Conservation (phyloP, 352 stramenopile genomes). For the Globisporangium heterothallicum region DNA sequence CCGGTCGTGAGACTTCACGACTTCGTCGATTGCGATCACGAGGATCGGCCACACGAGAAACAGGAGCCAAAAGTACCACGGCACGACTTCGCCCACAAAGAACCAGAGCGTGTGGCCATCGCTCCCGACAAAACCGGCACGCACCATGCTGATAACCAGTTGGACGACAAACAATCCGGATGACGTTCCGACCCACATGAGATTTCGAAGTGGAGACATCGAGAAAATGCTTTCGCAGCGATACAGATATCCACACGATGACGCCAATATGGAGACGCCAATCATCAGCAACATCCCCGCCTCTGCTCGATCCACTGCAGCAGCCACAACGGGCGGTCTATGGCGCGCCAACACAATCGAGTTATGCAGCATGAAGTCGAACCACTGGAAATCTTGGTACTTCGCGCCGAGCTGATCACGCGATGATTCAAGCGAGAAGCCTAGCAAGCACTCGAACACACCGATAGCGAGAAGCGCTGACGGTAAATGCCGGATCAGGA, state of each 20-base stretch:
- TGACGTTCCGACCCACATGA: conserved; percentile 47
- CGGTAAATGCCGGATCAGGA: conserved; percentile 64
- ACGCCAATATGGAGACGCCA: conserved; percentile 59
- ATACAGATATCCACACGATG: conserved; percentile 70
- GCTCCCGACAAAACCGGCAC: conserved; percentile 36
- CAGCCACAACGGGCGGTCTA: conserved; percentile 36
- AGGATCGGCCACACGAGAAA: conserved; percentile 59
- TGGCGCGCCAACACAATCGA: conserved; percentile 39
- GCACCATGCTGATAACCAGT: conserved; percentile 31
- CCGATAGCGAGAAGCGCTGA: conserved; percentile 50
- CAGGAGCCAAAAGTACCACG: conserved; percentile 53
- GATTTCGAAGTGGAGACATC: conserved; percentile 65
- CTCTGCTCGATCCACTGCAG: conserved; percentile 69
- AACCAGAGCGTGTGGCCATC: conserved; percentile 47
- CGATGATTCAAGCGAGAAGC: conserved; percentile 52
- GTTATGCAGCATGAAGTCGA: conserved; percentile 59
- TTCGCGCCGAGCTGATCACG: conserved; percentile 10
- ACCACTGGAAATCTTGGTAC: conserved; percentile 40
- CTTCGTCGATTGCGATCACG: conserved; percentile 56
- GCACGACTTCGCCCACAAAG: conserved; percentile 45
- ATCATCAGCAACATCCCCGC: conserved; percentile 69
- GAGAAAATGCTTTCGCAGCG: conserved; percentile 68
- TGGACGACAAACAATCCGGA: conserved; percentile 42
- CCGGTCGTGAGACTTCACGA: conserved; percentile 72
- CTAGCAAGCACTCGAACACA: conserved; percentile 66